Evolutionary conservation across 2,329 filamentous ascomycete genomes (phyloP).

Genomic region (Periconia digitata): DNA sequence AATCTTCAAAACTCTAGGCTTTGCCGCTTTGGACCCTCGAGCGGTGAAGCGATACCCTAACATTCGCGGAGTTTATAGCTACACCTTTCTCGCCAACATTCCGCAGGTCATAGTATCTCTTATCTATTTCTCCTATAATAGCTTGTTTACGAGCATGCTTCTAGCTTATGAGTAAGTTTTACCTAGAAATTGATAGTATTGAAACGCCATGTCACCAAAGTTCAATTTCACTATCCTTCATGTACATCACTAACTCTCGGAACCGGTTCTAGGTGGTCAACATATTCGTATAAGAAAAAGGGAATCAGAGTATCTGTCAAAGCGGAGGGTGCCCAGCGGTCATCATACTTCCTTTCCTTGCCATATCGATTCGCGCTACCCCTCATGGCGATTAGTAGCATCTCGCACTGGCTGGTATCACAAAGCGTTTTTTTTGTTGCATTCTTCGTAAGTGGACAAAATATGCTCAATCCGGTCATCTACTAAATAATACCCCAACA

Average conservation of each 20-base stretch:
- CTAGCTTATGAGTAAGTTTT: constrained; percentile 53
- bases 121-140: constrained; percentile 51
- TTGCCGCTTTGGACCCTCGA: constrained; percentile 14
- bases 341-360: constrained; percentile 1
- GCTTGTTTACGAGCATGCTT: constrained; percentile 51
- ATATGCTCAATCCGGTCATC: background rate
- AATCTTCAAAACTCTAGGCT: constrained; percentile 7
- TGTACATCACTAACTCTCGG: no score
- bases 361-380: constrained; percentile 3
- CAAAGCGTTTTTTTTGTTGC: constrained; percentile 40
- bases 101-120: constrained; percentile 51
- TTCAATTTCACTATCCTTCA: no score
- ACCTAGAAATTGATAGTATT: no score
- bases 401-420: constrained; percentile 49
- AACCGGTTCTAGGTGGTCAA: no score
- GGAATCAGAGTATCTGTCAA: background rate
- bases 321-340: constrained; percentile 10
- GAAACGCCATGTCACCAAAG: no score
- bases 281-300: background rate
- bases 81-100: constrained; percentile 44
- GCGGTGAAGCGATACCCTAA: constrained; percentile 5
- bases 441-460: constrained; percentile 31
- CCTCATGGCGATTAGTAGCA: constrained; percentile 14
- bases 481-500: no score
- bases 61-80: background rate